phyloP scores from a whole-genome alignment of 78 protist genomes.

The Creolimax fragrantissima region DNA sequence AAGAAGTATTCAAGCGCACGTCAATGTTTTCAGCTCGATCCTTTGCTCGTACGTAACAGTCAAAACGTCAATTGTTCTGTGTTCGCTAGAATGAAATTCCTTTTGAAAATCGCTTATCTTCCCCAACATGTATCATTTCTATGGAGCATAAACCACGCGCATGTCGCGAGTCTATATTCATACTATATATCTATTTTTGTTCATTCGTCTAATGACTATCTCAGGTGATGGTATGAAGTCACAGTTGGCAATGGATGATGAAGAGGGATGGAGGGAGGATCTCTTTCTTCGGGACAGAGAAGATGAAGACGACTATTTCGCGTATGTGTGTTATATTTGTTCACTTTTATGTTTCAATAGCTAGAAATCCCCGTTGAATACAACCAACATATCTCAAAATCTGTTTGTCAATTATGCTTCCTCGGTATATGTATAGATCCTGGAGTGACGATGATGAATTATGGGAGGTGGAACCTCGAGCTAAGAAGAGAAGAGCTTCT shows the following conservation, averaged over 20 bases:
- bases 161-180: background rate
- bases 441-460: conserved; percentile 5
- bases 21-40: conserved; percentile 27
- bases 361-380: background rate
- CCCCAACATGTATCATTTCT: background rate
- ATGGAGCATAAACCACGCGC: background rate
- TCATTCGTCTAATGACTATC: background rate
- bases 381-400: background rate
- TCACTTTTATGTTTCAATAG: background rate
- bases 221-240: background rate
- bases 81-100: no score
- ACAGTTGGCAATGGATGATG: background rate
- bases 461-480: background rate
- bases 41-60: no score
- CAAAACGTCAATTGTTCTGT: no score
- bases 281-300: background rate
- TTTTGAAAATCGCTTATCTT: background rate
- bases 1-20: conserved; percentile 38
- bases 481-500: no score
- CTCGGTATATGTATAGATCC: background rate
- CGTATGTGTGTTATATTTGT: background rate
- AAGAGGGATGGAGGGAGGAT: background rate
- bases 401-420: background rate
- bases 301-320: background rate
- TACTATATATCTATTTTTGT: background rate